Base-by-base conservation (phyloP, 176 grass and related monocot species). In the Guadua angustifolia region DNA sequence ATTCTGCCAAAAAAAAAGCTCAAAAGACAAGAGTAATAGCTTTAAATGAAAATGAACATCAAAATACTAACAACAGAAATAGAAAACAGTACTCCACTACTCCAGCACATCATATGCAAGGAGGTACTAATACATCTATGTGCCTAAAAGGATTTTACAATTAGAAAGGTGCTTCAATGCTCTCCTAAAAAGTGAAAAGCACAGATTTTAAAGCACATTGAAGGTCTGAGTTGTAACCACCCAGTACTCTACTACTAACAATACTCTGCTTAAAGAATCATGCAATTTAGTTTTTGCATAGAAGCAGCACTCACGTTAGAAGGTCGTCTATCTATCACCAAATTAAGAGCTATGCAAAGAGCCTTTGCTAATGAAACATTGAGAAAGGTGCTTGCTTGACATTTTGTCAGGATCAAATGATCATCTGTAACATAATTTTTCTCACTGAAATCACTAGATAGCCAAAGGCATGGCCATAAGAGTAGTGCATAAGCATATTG, bases 401-500 rank as follows among this genome's bases (percentile, higher is more conserved):
- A 69, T 60, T 58, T 64, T 75, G 9, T 3, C 17, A 74, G 18
- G 22, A 38, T 82, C 9, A 77, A 56, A 22, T 18, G 46, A 56
- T 33, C 10, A 39, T 65, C 21, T 77, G 74, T 44, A 64, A 55
- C 16, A 44, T 79, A 0, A 51, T 9, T 58, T 67, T 55, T 58
- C 24, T 14, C 19, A 86, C 21, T 35, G 1, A 71, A 78, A 82
- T 40, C 3, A 68, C 78, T 39, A 56, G 13, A 67, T 43, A 40
- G 25, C 8, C 0, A 50, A 13, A 80, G 17, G 2, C 78, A 73
- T 80, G 75, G 26, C 21, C 45, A 35, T 64, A 64, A 29, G 14
- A 52, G 13, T 57, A 49, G 9, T 52, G 35, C 38, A 86, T 77
- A 77, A 71, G 47, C 18, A 74, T 55, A 68, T 82, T 80, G 35